These are phyloP conservation scores for Cudoniella acicularis DNA, from an alignment of 495 filamentous ascomycete species.

Conservation along the genomic window DNA sequence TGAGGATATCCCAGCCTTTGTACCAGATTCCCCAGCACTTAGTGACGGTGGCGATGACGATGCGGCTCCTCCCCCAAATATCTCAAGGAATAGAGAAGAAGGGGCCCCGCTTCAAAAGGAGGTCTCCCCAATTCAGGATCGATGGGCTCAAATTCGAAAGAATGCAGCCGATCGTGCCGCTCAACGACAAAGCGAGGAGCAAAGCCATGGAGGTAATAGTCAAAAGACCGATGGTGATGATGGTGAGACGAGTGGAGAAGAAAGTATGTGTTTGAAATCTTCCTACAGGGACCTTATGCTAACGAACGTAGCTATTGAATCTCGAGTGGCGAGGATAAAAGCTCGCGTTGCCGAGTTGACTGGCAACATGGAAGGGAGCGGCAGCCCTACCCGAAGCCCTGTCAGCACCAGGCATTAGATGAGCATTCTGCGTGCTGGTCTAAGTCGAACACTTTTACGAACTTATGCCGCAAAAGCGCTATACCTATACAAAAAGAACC, in stretches of 20 bases:
- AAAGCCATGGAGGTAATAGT: slow-evolving; percentile 38
- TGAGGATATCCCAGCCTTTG: slow-evolving; percentile 79
- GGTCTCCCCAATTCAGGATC: slow-evolving; percentile 50
- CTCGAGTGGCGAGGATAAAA: slow-evolving; percentile 95
- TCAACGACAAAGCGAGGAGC: slow-evolving; percentile 56
- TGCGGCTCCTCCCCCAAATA: slow-evolving; percentile 31
- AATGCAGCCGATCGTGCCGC: slow-evolving; percentile 82
- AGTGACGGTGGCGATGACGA: slow-evolving; percentile 44
- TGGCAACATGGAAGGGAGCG: slow-evolving; percentile 62
- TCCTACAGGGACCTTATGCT: neutral
- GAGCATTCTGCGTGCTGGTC: neutral
- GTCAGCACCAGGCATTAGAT: slow-evolving; percentile 3
- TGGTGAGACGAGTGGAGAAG: slow-evolving; percentile 88
- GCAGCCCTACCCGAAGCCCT: slow-evolving; percentile 10
- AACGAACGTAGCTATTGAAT: slow-evolving; percentile 75
- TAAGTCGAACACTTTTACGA: neutral
- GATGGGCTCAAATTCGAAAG: slow-evolving; percentile 94
- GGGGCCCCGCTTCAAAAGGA: slow-evolving; percentile 16
- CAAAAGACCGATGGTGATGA: slow-evolving; percentile 62
- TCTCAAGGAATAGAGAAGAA: slow-evolving; percentile 3
- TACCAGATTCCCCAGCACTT: slow-evolving; percentile 59
- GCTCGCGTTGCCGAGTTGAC: slow-evolving; percentile 94
- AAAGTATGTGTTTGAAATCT: slow-evolving; percentile 62
- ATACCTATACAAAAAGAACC: neutral
- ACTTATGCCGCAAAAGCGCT: neutral